These are phyloP conservation scores for Ganoderma leucocontextum DNA, from an alignment of 1,284 basidiomycete species.

Conservation along the genomic window DNA sequence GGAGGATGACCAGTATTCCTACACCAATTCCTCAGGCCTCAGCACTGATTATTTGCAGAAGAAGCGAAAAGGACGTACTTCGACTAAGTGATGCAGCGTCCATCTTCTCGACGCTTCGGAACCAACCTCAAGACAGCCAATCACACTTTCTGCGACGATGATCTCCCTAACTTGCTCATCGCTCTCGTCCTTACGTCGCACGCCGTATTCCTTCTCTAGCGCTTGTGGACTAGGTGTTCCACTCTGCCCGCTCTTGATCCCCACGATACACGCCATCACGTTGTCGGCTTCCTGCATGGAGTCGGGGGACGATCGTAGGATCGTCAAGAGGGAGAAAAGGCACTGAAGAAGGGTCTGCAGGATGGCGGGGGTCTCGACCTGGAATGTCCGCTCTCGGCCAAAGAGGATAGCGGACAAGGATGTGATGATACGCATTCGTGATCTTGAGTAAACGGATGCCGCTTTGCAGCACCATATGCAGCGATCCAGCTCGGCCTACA, in stretches of 20 bases:
- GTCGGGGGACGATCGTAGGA: slow-evolving; percentile 37
- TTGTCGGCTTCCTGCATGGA: slow-evolving; percentile 37
- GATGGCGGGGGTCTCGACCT: slow-evolving; percentile 52
- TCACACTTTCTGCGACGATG: slow-evolving; percentile 46
- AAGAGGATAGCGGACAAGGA: slow-evolving; percentile 58
- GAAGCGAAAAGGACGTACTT: slow-evolving; percentile 33
- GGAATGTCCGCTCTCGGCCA: slow-evolving; percentile 53
- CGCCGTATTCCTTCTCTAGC: slow-evolving; percentile 49
- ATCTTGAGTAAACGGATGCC: slow-evolving; percentile 48
- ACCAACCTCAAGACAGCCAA: slow-evolving; percentile 47
- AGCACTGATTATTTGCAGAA: slow-evolving; percentile 4
- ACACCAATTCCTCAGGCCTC: not conserved
- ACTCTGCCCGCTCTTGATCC: slow-evolving; percentile 41
- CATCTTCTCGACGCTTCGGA: slow-evolving; percentile 41
- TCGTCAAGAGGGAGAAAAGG: slow-evolving; percentile 59
- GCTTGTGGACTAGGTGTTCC: slow-evolving; percentile 41
- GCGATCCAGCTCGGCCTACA: slow-evolving; percentile 61
- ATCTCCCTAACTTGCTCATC: slow-evolving; percentile 38
- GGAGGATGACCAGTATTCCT: slow-evolving; percentile 60
- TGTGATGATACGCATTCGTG: slow-evolving; percentile 58
- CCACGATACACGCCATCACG: slow-evolving; percentile 41
- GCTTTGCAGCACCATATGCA: slow-evolving; percentile 75
- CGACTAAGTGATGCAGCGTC: slow-evolving; percentile 42
- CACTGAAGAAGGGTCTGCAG: slow-evolving; percentile 61
- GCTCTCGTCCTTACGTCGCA: slow-evolving; percentile 41